Conservation (phyloP, 441 rosid genomes). For the Erodium trifolium region DNA sequence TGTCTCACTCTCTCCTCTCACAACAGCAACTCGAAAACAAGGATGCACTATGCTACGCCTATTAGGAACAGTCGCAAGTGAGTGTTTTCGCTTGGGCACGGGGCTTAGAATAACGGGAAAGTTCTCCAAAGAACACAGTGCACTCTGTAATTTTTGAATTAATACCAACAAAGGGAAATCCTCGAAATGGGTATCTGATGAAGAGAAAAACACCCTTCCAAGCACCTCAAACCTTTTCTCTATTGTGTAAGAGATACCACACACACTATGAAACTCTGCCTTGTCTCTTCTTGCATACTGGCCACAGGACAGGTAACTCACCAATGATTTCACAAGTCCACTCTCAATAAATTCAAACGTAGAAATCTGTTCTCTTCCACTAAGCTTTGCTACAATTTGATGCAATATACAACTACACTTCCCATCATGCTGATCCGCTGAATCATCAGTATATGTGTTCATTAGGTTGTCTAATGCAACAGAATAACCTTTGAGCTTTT, state of each 20-base stretch:
- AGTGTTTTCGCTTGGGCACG: slow-evolving; percentile 46
- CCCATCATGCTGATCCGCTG: slow-evolving; percentile 36
- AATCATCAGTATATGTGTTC: slow-evolving; percentile 28
- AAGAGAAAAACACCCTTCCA: slow-evolving; percentile 49
- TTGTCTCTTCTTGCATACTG: slow-evolving; percentile 32
- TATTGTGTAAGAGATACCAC: slow-evolving; percentile 27
- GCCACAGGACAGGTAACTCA: slow-evolving; percentile 62
- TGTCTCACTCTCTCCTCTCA: slow-evolving; percentile 63
- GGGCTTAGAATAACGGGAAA: slow-evolving; percentile 65
- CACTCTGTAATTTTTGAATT: slow-evolving; percentile 65
- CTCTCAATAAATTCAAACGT: slow-evolving; percentile 92
- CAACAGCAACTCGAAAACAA: slow-evolving; percentile 63
- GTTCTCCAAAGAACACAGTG: slow-evolving; percentile 76
- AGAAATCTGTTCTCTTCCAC: slow-evolving; percentile 78
- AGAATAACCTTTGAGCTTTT: slow-evolving; percentile 58
- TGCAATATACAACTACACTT: slow-evolving; percentile 40
- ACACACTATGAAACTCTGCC: slow-evolving; percentile 26
- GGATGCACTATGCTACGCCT: slow-evolving; percentile 50
- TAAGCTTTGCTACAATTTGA: slow-evolving; percentile 54
- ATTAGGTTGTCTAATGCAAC: slow-evolving; percentile 48
- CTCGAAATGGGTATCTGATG: slow-evolving; percentile 33
- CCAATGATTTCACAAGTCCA: slow-evolving; percentile 71
- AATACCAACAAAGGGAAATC: slow-evolving; percentile 49
- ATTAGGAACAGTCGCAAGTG: slow-evolving; percentile 59
- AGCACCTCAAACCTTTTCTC: slow-evolving; percentile 67